phyloP scores from a whole-genome alignment of 148 eudicot genomes.

The Dysphania ambrosioides region DNA sequence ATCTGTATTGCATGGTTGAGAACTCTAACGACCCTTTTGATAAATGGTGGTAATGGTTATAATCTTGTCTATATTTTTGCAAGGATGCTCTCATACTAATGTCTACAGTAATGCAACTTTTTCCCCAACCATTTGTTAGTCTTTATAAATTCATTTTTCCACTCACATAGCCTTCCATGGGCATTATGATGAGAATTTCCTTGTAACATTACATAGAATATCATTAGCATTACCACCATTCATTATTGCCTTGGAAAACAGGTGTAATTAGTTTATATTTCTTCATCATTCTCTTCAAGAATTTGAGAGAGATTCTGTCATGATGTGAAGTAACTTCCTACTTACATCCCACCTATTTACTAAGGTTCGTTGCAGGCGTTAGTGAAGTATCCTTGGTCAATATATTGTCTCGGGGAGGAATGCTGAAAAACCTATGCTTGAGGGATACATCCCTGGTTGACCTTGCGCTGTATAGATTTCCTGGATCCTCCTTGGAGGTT shows the following conservation, averaged over 20 bases:
- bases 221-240: no score
- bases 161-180: neutral
- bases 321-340: neutral
- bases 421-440: slow-evolving; percentile 68
- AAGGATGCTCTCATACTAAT: no score
- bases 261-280: neutral
- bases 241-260: neutral
- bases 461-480: slow-evolving; percentile 41
- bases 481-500: slow-evolving; percentile 66
- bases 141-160: neutral
- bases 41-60: neutral
- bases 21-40: neutral
- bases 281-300: neutral
- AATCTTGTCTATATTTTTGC: no score
- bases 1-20: neutral
- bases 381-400: slow-evolving; percentile 44
- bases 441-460: slow-evolving; percentile 58
- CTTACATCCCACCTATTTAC: neutral
- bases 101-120: no score
- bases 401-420: slow-evolving; percentile 52
- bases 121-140: no score
- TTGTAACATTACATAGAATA: no score
- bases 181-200: neutral
- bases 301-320: no score
- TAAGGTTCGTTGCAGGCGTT: slow-evolving; percentile 42